Percentiles rank a stretch among this genome's conserved stretches.
Conservation (phyloP, 306 rosid species). For the Vicia sativa region DNA sequence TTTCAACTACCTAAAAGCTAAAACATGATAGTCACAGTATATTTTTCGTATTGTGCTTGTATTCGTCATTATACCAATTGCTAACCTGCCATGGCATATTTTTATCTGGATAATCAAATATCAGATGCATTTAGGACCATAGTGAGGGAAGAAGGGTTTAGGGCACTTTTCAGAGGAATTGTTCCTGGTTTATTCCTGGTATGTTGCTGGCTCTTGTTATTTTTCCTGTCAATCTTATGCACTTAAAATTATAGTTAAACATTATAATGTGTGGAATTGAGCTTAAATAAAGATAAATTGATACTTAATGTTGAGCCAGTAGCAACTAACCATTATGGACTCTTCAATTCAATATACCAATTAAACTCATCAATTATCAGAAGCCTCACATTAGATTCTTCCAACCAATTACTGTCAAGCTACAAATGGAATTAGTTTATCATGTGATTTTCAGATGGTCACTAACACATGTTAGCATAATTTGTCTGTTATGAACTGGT, state of each 20-base stretch:
- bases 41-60: conserved; percentile 28
- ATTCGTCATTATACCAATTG: conserved; percentile 28
- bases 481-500: conserved; percentile 15
- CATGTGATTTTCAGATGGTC: conserved; percentile 19
- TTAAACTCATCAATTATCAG: conserved; percentile 15
- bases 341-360: neutral
- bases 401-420: neutral
- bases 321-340: conserved; percentile 18
- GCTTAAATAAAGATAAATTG: conserved; percentile 24
- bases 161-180: conserved; percentile 81
- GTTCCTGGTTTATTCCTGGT: conserved; percentile 87
- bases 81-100: conserved; percentile 20
- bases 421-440: conserved; percentile 9
- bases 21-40: conserved; percentile 17
- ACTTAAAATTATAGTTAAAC: neutral
- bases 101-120: conserved; percentile 38
- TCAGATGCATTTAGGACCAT: conserved; percentile 96
- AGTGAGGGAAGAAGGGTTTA: conserved; percentile 73
- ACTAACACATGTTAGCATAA: neutral
- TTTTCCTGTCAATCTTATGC: conserved; percentile 18
- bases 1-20: conserved; percentile 19
- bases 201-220: conserved; percentile 44
- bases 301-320: neutral
- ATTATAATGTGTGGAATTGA: neutral
- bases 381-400: conserved; percentile 14